These are phyloP conservation scores for Pseudogymnoascus sp. DNA, from an alignment of 2,329 filamentous ascomycete species.

Conservation along the genomic window DNA sequence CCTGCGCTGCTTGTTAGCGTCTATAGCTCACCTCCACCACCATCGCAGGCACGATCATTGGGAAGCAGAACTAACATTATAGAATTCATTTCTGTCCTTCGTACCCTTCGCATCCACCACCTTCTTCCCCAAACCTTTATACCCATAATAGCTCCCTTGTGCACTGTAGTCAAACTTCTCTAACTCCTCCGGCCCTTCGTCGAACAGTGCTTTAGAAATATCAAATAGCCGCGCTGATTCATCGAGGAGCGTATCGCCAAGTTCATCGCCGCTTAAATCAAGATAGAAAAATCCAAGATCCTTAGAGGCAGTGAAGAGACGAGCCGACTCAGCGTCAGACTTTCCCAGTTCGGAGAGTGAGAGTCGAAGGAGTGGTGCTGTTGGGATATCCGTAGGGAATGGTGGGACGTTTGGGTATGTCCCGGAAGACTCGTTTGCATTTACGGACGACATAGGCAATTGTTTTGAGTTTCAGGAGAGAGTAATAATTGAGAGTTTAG, in stretches of 20 bases:
- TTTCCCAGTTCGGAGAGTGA: slow-evolving; percentile 17
- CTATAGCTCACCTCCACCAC: background rate
- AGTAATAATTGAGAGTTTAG: background rate
- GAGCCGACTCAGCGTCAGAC: slow-evolving; percentile 13
- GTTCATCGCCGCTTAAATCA: slow-evolving; percentile 17
- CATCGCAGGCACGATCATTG: background rate
- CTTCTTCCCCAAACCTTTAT: slow-evolving; percentile 21
- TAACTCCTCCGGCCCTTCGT: slow-evolving; percentile 44
- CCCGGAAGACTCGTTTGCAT: background rate
- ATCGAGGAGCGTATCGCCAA: slow-evolving; percentile 20
- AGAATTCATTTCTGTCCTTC: slow-evolving; percentile 25
- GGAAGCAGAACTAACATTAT: slow-evolving; percentile 19
- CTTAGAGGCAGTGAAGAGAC: slow-evolving; percentile 20
- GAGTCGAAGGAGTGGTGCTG: slow-evolving; percentile 20
- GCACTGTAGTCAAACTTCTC: slow-evolving; percentile 43
- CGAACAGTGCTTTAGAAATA: slow-evolving; percentile 22
- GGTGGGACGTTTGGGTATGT: slow-evolving; percentile 17
- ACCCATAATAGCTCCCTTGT: slow-evolving; percentile 22
- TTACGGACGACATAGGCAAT: background rate
- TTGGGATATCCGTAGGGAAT: slow-evolving; percentile 20
- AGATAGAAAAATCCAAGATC: slow-evolving; percentile 26
- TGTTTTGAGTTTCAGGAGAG: background rate
- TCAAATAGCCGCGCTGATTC: slow-evolving; percentile 20
- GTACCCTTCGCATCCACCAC: slow-evolving; percentile 23
- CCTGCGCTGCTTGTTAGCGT: background rate